Base-by-base conservation (phyloP, 768 basidiomycete species). In the Chalciporus pseudorubinellus region DNA sequence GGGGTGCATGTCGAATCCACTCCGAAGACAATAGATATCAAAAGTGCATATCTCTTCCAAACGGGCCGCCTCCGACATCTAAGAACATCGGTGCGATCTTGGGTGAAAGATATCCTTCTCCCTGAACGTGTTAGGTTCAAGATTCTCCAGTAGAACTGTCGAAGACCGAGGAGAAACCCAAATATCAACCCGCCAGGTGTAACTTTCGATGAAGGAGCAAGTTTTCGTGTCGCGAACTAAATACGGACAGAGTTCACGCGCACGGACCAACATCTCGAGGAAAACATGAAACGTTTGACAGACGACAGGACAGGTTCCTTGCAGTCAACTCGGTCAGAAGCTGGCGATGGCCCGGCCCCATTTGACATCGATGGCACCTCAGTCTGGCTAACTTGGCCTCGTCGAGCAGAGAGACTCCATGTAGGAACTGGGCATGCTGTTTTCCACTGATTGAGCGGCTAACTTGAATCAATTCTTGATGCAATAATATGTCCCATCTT, bases 351-450 rank as follows among this genome's bases (percentile, higher is more conserved):
- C 46, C n/a, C n/a, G n/a, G n/a, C n/a, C n/a, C 50, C 42, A 48
- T 48, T 22, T 51, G 43, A 55, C 62, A 48, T 65, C 59, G 64
- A 67, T 57, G 57, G 59, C 44, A 53, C 55, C 59, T 51, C 53
- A 47, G 24, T 31, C 38, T 46, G 56, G 55, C 43, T 26, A 52
- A n/a, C n/a, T 36, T 24, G 43, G 52, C 55, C 29, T 31, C 65
- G 67, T 70, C 75, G 82, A 81, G 82, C 61, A 84, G 74, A 83
- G 55, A 46, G 59, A 75, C 22, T 36, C 51, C 52, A 26, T 53
- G n/a, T 80, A 76, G 61, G 72, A 73, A 70, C 84, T 87, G 84
- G 85, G 85, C 85, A 84, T 86, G 83, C 77, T 81, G 77, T 80
- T 76, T 72, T 55, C 62, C 57, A 79, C 68, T 69, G 82, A 74